These are phyloP conservation scores for Oemleria cerasiformis DNA, from an alignment of 306 rosid species.

Conservation along the genomic window DNA sequence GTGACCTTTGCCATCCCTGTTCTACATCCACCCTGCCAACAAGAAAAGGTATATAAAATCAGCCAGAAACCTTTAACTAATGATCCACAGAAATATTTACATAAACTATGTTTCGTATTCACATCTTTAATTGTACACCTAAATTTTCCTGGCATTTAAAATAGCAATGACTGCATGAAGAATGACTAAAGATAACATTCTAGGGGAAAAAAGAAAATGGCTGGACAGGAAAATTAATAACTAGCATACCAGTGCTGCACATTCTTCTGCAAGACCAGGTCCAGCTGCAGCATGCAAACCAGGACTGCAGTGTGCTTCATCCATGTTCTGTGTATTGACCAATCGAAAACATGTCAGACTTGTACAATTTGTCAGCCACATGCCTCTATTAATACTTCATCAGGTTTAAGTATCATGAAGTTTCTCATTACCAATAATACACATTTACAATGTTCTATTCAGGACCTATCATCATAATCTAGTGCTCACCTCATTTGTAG, in stretches of 20 bases:
- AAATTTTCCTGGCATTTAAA: constrained; percentile 1
- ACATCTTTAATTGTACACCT: not conserved
- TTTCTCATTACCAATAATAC: not conserved
- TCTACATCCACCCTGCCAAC: constrained; percentile 91
- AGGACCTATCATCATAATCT: not conserved
- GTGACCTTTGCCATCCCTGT: constrained; percentile 99
- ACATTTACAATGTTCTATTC: not conserved
- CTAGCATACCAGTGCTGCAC: constrained; percentile 69
- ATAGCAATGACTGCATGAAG: not conserved
- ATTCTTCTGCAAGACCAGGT: constrained; percentile 97
- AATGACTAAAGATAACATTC: constrained; percentile 16
- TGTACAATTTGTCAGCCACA: constrained; percentile 11
- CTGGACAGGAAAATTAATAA: constrained; percentile 5
- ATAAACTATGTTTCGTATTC: not conserved
- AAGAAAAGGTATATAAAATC: constrained; percentile 31
- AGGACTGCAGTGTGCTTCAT: constrained; percentile 94
- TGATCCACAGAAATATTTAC: too few relatives aligned
- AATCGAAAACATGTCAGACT: constrained; percentile 22
- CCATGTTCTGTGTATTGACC: constrained; percentile 64
- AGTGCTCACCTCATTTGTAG: constrained; percentile 81
- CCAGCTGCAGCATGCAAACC: constrained; percentile 98
- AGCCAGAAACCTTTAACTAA: constrained; percentile 3
- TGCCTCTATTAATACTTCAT: not conserved
- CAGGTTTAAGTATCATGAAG: not conserved
- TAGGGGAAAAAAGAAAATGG: constrained; percentile 3